Conservation (phyloP, 495 filamentous ascomycete genomes). For the Xylona heveae region DNA sequence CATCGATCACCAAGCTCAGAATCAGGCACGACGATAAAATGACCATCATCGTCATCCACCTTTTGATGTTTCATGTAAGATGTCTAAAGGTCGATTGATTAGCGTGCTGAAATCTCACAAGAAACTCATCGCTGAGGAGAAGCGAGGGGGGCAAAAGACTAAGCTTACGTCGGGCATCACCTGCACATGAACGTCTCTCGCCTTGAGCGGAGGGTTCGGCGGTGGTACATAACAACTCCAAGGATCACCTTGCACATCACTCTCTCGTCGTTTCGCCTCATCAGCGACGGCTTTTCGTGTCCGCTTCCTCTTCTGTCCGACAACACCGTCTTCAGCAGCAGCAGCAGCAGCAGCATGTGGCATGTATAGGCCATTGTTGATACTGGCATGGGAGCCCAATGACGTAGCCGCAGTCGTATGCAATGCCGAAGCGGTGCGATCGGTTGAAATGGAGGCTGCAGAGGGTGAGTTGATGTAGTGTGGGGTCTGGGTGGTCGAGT, state of each 20-base stretch:
- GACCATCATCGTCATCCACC: slow-evolving; percentile 89
- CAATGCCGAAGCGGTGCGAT: slow-evolving; percentile 64
- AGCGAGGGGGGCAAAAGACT: slow-evolving; percentile 6
- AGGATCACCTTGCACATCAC: slow-evolving; percentile 43
- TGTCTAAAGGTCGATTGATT: slow-evolving; percentile 14
- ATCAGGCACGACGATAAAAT: slow-evolving; percentile 78
- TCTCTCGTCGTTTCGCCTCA: slow-evolving; percentile 56
- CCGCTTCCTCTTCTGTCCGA: slow-evolving; percentile 74
- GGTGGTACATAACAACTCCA: slow-evolving; percentile 68
- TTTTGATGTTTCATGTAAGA: slow-evolving; percentile 27
- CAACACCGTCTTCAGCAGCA: slow-evolving; percentile 26
- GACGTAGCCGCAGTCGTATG: slow-evolving; percentile 86
- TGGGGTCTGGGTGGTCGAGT: slow-evolving; percentile 50
- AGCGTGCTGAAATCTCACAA: slow-evolving; percentile 6
- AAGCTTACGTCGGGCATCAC: slow-evolving; percentile 72
- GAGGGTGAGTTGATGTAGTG: slow-evolving; percentile 42
- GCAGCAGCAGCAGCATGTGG: too few relatives aligned
- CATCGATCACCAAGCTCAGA: slow-evolving; percentile 72
- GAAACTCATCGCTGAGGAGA: slow-evolving; percentile 3
- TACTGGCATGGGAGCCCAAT: slow-evolving; percentile 49
- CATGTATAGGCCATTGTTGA: slow-evolving; percentile 30
- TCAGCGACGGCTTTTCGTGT: slow-evolving; percentile 58
- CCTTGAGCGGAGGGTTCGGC: slow-evolving; percentile 73
- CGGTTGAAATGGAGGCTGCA: slow-evolving; percentile 53
- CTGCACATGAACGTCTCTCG: slow-evolving; percentile 70